Conservation (phyloP, 1,284 basidiomycete genomes). For the Cutaneotrichosporon cavernicola region DNA sequence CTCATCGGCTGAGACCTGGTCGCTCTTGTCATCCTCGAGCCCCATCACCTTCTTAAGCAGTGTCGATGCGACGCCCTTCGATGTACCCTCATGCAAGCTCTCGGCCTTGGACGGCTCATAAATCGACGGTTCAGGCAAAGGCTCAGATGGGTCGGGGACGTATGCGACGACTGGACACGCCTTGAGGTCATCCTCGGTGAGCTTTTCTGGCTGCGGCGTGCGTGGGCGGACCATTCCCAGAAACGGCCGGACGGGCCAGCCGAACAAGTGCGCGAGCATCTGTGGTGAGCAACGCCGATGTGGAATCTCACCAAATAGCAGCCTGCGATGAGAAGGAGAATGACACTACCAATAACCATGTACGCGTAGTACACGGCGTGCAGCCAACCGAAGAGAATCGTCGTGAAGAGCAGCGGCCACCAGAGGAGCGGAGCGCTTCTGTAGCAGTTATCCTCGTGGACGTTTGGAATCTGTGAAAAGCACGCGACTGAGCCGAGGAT, state of each 20-base stretch:
- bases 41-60: constrained; percentile 2
- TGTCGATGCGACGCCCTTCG: background rate
- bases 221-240: background rate
- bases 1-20: background rate
- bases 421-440: constrained; percentile 37
- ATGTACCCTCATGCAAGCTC: constrained; percentile 1
- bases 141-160: constrained; percentile 27
- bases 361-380: constrained; percentile 31
- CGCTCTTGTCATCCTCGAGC: background rate
- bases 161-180: constrained; percentile 33
- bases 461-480: constrained; percentile 19
- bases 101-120: constrained; percentile 9
- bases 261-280: constrained; percentile 1
- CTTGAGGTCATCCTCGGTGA: constrained; percentile 20
- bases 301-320: constrained; percentile 3
- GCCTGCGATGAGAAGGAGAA: background rate
- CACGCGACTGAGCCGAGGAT: constrained; percentile 36
- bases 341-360: constrained; percentile 24
- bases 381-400: constrained; percentile 23
- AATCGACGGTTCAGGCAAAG: constrained; percentile 12
- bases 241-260: background rate
- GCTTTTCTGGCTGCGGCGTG: constrained; percentile 5
- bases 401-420: constrained; percentile 42
- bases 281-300: background rate
- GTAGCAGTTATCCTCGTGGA: constrained; percentile 30